These are phyloP conservation scores for Backusella mclennaniae DNA, from an alignment of 192 early-diverging fungal species.

Conservation along the genomic window DNA sequence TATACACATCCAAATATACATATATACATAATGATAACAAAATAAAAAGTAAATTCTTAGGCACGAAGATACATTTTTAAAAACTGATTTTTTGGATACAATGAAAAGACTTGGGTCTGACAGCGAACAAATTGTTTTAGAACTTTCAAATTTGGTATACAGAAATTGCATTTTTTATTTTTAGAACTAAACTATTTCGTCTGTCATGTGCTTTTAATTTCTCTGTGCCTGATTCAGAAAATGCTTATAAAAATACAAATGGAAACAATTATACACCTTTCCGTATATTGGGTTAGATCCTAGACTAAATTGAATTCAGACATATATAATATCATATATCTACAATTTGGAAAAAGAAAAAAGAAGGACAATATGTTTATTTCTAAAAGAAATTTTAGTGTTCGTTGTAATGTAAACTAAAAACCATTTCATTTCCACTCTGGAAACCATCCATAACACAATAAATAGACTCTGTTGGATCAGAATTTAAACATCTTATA, in stretches of 20 bases:
- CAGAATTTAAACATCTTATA: conserved; percentile 55
- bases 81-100: too few relatives aligned
- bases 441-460: conserved; percentile 41
- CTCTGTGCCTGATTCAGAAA: too few relatives aligned
- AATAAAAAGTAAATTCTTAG: not conserved
- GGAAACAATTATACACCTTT: too few relatives aligned
- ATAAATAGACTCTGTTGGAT: conserved; percentile 43
- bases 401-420: conserved; percentile 15
- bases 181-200: too few relatives aligned
- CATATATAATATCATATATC: too few relatives aligned
- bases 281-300: too few relatives aligned
- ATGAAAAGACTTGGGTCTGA: not conserved
- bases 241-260: too few relatives aligned
- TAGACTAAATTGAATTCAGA: too few relatives aligned
- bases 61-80: not conserved
- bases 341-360: too few relatives aligned
- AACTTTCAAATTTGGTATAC: not conserved
- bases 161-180: too few relatives aligned
- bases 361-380: not conserved
- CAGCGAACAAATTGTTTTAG: not conserved
- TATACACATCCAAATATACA: not conserved
- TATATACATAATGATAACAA: not conserved
- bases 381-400: not conserved
- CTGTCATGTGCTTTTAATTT: too few relatives aligned
- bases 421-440: conserved; percentile 14